Conservation (phyloP, 1,284 basidiomycete genomes). For the Pholiota adiposa region DNA sequence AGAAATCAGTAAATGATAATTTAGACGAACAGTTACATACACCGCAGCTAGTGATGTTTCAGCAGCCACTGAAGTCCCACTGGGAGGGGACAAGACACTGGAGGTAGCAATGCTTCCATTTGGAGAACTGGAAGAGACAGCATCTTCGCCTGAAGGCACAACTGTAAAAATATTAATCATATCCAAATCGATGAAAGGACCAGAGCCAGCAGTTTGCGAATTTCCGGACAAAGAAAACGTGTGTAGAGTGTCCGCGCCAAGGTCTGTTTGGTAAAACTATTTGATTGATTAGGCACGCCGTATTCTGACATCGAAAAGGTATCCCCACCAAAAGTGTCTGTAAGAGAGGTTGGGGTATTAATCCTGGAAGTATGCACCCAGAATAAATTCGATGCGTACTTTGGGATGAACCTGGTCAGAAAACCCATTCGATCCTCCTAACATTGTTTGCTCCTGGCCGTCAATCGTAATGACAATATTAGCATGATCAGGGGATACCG, state of each 20-base stretch:
- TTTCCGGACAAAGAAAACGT: conserved; percentile 24
- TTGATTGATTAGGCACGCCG: conserved; percentile 6
- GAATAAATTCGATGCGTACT: conserved; percentile 29
- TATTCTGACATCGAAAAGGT: background rate
- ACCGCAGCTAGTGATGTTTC: background rate
- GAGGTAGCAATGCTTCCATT: background rate
- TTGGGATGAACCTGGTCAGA: conserved; percentile 39
- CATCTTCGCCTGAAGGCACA: background rate
- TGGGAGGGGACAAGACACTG: background rate
- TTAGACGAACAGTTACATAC: background rate
- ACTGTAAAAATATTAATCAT: conserved; percentile 42
- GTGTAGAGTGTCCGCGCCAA: conserved; percentile 24
- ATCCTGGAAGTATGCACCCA: no score
- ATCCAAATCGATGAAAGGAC: conserved; percentile 40
- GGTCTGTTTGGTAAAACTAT: conserved; percentile 27
- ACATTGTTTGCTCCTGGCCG: conserved; percentile 36
- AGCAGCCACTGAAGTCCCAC: background rate
- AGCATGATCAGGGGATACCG: conserved; percentile 52
- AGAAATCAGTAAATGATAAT: background rate
- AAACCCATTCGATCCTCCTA: conserved; percentile 37
- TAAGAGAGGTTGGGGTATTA: no score
- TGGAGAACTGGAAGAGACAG: background rate
- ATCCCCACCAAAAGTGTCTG: conserved; percentile 48
- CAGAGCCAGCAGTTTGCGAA: conserved; percentile 14
- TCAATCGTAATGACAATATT: conserved; percentile 50